phyloP scores from a whole-genome alignment of 2,329 filamentous ascomycete species.

The Chalaropsis thielavioides region DNA sequence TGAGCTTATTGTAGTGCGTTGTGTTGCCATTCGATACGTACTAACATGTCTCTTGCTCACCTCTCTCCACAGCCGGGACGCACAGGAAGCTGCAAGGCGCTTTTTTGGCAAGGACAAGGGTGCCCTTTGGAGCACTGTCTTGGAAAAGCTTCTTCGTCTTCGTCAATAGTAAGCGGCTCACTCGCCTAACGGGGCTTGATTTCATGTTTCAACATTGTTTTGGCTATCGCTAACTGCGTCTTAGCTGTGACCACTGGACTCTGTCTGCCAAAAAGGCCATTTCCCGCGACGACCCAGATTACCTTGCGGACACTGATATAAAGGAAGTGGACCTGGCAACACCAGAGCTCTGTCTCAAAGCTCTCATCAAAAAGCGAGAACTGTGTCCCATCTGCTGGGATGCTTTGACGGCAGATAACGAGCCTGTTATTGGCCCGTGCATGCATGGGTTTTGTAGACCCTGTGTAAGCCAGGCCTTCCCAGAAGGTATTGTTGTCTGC shows the following conservation, averaged over 20 bases:
- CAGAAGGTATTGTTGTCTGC: slow-evolving; percentile 63
- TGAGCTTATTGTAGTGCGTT: not conserved
- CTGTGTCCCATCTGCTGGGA: slow-evolving; percentile 76
- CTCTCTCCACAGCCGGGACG: slow-evolving; percentile 42
- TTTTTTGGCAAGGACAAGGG: slow-evolving; percentile 37
- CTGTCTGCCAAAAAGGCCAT: slow-evolving; percentile 57
- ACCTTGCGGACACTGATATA: not conserved
- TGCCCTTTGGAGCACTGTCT: slow-evolving; percentile 30
- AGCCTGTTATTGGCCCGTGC: slow-evolving; percentile 71
- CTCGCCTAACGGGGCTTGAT: not conserved
- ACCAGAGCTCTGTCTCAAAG: slow-evolving; percentile 1
- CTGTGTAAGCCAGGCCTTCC: slow-evolving; percentile 48
- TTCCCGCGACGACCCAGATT: slow-evolving; percentile 23
- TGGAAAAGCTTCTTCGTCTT: slow-evolving; percentile 69
- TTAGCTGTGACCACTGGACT: slow-evolving; percentile 70
- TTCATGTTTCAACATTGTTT: slow-evolving; percentile 3
- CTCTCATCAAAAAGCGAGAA: slow-evolving; percentile 42
- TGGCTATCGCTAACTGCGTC: slow-evolving; percentile 20
- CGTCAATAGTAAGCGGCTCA: slow-evolving; percentile 47
- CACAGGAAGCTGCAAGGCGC: slow-evolving; percentile 31
- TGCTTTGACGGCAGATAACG: slow-evolving; percentile 35
- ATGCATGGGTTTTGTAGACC: slow-evolving; percentile 62
- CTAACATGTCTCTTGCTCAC: not conserved
- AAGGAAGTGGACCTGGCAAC: not conserved
- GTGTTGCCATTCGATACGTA: not conserved